A percentile compares a stretch with the other conserved stretches of the same genome.
These are phyloP conservation scores for Elongisporangium senticosum DNA, from an alignment of 352 stramenopile genomes.

Conservation along the genomic window DNA sequence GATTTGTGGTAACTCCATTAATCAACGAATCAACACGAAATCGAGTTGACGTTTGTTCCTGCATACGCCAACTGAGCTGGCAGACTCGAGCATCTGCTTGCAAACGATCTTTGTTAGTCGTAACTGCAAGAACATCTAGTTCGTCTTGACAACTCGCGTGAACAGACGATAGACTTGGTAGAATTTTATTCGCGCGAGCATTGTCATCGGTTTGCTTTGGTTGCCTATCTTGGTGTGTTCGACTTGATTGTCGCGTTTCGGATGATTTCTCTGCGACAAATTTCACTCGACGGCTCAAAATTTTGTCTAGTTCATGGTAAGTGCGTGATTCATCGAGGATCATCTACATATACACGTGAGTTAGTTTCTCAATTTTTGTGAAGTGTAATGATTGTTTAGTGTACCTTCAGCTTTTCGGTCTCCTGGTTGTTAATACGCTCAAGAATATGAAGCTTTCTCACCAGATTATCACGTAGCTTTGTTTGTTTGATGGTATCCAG, in stretches of 20 bases:
- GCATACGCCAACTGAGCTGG: constrained; percentile 26
- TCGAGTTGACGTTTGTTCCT: constrained; percentile 19
- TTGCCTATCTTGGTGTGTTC: neutral
- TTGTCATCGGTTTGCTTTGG: neutral
- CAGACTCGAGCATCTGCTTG: constrained; percentile 17
- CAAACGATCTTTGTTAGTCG: constrained; percentile 15
- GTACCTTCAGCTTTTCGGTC: constrained; percentile 20
- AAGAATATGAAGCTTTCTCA: constrained; percentile 17
- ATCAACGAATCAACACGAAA: constrained; percentile 16
- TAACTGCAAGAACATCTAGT: constrained; percentile 6
- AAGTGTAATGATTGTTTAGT: neutral
- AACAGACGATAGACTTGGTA: neutral
- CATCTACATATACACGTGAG: constrained; percentile 5
- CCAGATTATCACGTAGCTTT: constrained; percentile 17
- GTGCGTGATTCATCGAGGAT: constrained; percentile 7
- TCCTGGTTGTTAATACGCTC: constrained; percentile 26
- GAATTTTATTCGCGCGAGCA: neutral
- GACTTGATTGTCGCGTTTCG: neutral
- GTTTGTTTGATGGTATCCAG: constrained; percentile 35
- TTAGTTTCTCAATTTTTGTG: neutral
- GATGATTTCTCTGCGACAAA: constrained; percentile 5
- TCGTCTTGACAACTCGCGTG: neutral
- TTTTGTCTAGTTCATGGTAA: constrained; percentile 10
- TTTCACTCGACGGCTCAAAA: constrained; percentile 4
- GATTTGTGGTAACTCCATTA: constrained; percentile 3